Base-by-base conservation (phyloP, 257 asterid species). In the Penstemon barbatus region DNA sequence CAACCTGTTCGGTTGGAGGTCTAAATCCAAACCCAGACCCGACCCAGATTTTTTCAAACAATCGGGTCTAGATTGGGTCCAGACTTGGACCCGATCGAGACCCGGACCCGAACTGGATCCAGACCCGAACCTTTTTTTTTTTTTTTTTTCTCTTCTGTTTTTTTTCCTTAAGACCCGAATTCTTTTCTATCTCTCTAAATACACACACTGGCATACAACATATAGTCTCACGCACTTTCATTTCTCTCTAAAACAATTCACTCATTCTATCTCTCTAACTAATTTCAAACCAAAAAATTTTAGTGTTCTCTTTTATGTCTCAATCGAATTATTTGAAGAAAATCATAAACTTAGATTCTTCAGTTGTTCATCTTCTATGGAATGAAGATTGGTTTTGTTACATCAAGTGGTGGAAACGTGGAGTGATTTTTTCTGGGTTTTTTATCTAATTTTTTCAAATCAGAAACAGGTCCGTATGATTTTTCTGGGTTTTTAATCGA, bases 181-280 rank as follows among this genome's bases (percentile, higher is more conserved):
- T 19, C 25, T 19, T 19, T 19, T 19, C 25, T 19, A 0, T 19
- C 25, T 0, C 25, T 19, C 25, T 19, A 33, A 54, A n/a, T n/a
- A n/a, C n/a, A n/a, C n/a, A n/a, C n/a, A n/a, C n/a, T n/a, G n/a
- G n/a, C n/a, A n/a, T n/a, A n/a, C n/a, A n/a, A 48, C 36, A 36
- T 45, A 39, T 39, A 25, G 18, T 19, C 8, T 67, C 52, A 8
- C 62, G 42, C n/a, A n/a, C 71, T 63, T 37, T 49, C 25, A 5
- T 4, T 36, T 64, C 79, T 79, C 82, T 79, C 84, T 73, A 19
- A 19, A 19, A 19, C 25, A 19, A n/a, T n/a, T n/a, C n/a, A n/a
- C n/a, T n/a, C n/a, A n/a, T n/a, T n/a, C n/a, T n/a, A n/a, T n/a
- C n/a, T n/a, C n/a, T n/a, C n/a, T n/a, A n/a, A n/a, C n/a, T n/a